Base-by-base conservation (phyloP, 139 green algal genomes). In the Tetratostichococcus sp. region DNA sequence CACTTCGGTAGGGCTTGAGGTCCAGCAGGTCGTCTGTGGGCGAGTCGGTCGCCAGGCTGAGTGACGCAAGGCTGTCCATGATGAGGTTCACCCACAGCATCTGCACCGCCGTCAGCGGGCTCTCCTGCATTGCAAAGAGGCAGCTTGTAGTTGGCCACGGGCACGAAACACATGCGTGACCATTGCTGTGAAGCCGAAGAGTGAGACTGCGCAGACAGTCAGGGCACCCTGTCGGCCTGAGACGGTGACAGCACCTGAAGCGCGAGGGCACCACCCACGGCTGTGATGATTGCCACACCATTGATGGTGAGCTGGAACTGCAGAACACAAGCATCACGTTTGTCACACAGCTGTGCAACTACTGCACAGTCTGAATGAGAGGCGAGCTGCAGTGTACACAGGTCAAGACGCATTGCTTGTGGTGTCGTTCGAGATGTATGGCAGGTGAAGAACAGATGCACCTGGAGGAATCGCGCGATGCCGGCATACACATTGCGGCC, bases 31-130 rank as follows among this genome's bases (percentile, higher is more conserved):
- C 77, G 2, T 86, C 81, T 32, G 80, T 89, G n/a, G 92, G 91
- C 28, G 86, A 59, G 67, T 95, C 90, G 1, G 91, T 96, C 22
- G 92, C 91, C 58, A 96, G 81, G 3, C 91, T 88, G 78, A 97
- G 81, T 26, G 76, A 86, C 26, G 91, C 92, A 4, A 97, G 81
- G 1, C 83, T 91, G 83, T 97, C 91, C 88, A 97, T 97, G 80
- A 97, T 94, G 23, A 97, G 85, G 81, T 97, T 97, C 14, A 97
- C 90, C 92, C 91, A 93, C 31, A 93, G 86, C 86, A 94, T 91
- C 84, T 92, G 84, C 34, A 96, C 89, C 0, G 89, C 86, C 4
- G 81, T 88, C 5, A 96, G 80, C 0, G 89, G 91, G n/a, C 80
- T 89, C 43, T 86, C 74, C 26, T 67, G 76, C 58, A 26, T 25